Base-by-base conservation (phyloP, 192 early-diverging fungal genomes). In the Backusella tarrabulga region DNA sequence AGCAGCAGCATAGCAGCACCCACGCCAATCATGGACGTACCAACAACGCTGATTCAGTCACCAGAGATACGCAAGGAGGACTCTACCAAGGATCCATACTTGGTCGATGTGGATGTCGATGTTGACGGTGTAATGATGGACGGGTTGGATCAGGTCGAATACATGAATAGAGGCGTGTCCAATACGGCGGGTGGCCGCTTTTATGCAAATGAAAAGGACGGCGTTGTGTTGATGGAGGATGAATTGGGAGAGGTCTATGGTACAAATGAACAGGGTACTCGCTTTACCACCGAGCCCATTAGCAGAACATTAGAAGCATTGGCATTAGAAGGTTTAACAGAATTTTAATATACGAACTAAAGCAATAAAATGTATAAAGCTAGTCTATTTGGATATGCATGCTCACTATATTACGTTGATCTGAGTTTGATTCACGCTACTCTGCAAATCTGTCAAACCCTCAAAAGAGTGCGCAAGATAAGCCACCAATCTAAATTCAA, bases 261-360 rank as follows among this genome's bases (percentile, higher is more conserved):
- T 29, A 78, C 60, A 9, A 63, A 63, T 63, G 67, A 74, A 6
- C 29, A 70, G 14, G 74, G 40, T 17, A 34, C 75, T 56, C 32
- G 79, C 35, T 80, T 72, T 63, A 75, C 63, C 2, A 36, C 36
- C 9, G 77, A 78, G 23, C 75, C 72, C 21, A 74, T 83, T 17
- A 83, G 81, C 68, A 56, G 76, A 69, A 83, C 78, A 12, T 72
- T 86, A 34, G 80, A 80, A 34, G 85, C 85, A 34, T 69, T 86
- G 9, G 82, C 82, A n/a, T 71, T 86, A n/a, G 85, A 86, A 72
- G 85, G 85, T 11, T 69, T 85, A 75, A 77, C 68, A 21, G 76
- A 77, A 19, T 72, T 72, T 72, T 72, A 34, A 72, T n/a, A 41
- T 32, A 21, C 5, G 5, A 42, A 42, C 15, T 14, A 44, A 17